Evolutionary conservation across 1,284 basidiomycete species (phyloP).

Genomic region (Rhodotorula glutinis): DNA sequence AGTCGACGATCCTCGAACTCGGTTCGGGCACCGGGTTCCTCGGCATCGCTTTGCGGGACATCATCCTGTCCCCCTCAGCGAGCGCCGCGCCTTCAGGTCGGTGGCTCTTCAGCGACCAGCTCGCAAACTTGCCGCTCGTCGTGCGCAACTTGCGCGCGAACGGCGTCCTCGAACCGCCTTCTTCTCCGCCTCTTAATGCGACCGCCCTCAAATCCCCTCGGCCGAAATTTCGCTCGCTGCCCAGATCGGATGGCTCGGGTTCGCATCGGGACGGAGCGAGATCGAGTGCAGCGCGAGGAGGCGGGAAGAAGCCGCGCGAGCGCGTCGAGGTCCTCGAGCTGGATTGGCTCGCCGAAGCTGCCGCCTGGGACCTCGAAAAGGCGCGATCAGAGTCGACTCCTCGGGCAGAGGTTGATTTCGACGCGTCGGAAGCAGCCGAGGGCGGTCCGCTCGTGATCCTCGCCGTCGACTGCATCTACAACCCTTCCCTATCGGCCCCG

Average conservation of each 20-base stretch:
- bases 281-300: no score
- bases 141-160: constrained; percentile 29
- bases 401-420: no score
- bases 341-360: constrained; percentile 7
- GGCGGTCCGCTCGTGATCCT: constrained; percentile 17
- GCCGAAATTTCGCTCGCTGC: constrained; percentile 4
- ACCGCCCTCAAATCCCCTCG: not conserved
- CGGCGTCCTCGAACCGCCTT: not conserved
- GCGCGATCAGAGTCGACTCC: not conserved
- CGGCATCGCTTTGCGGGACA: constrained; percentile 26
- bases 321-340: constrained; percentile 2
- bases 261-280: not conserved
- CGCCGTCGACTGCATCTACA: constrained; percentile 40
- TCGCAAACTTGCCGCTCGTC: constrained; percentile 29
- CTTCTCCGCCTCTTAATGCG: no score
- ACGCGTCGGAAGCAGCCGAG: not conserved
- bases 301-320: not conserved
- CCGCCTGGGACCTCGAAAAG: not conserved
- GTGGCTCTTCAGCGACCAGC: constrained; percentile 39
- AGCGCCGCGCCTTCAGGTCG: not conserved
- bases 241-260: not conserved
- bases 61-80: constrained; percentile 1
- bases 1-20: constrained; percentile 38
- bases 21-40: constrained; percentile 40
- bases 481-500: constrained; percentile 29